Evolutionary conservation across 2,329 filamentous ascomycete species (phyloP), one percentile per base, ranked within the genome.

Genomic region (Hymenoscyphus linearis): DNA sequence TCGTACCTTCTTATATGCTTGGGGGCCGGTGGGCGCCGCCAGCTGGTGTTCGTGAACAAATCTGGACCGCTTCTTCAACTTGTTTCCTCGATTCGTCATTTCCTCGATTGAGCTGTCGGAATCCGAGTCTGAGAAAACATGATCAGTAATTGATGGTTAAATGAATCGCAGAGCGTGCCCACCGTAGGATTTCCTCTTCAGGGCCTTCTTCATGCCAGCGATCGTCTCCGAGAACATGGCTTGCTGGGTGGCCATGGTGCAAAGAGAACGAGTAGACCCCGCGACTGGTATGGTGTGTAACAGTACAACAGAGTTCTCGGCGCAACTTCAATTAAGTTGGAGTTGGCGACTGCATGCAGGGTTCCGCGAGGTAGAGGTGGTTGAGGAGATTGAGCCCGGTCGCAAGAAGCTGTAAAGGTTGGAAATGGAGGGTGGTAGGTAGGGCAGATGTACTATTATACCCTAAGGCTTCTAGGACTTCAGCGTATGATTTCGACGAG

Each of bases 71-170:
- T 85, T 89, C 78, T 92, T 90, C 53, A 93, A 79, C 73, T 93
- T 93, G 74, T 91, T 85, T 64, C 88, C 89, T 71, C 89, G 86
- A 74, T 92, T 92, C 61, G 85, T 88, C 68, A 83, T 83, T 68
- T 83, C 80, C 63, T 86, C 82, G 68, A 91, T 86, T 59, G 85
- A 83, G 63, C 86, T 85, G 74, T 93, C 90, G 62, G 88, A 90
- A 73, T 93, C 90, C 68, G 87, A 90, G 64, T 91, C 90, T 92
- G 75, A 44, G 60, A 58, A 53, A 66, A 53, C 53, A 58, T 60
- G 18, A 52, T 68, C 57, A 66, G 64, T 44, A 54, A 60, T 27
- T 36, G 50, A 27, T 37, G n/a, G 70, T 70, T 64, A 71, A 67
- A 61, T 59, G 44, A n/a, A 56, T 55, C 62, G 4, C 50, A 18